Evolutionary conservation across 2,329 filamentous ascomycete species (phyloP).

Genomic region (Pseudopyricularia javanii): DNA sequence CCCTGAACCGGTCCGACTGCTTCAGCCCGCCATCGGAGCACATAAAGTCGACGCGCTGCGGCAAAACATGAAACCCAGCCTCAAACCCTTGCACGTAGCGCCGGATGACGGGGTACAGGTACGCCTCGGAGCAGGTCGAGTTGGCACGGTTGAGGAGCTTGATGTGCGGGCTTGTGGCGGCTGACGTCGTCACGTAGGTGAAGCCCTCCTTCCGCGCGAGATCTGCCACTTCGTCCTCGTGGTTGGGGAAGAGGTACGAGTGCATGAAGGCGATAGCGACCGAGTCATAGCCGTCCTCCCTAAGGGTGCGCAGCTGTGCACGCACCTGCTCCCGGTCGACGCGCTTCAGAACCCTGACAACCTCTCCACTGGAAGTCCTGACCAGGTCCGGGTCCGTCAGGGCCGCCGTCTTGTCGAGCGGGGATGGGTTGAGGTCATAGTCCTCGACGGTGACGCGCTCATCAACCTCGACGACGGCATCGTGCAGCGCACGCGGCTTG

Average conservation of each 20-base stretch:
- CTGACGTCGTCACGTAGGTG: conserved; percentile 67
- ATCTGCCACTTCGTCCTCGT: conserved; percentile 66
- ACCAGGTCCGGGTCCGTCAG: conserved; percentile 42
- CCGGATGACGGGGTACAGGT: conserved; percentile 66
- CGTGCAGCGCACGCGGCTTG: conserved; percentile 6
- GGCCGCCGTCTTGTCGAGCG: not conserved
- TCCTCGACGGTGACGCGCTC: conserved; percentile 9
- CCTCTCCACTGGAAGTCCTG: conserved; percentile 60
- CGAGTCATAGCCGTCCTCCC: conserved; percentile 59
- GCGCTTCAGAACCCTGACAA: conserved; percentile 55
- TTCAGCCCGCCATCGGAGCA: conserved; percentile 69
- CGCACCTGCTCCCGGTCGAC: conserved; percentile 45
- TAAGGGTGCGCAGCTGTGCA: conserved; percentile 52
- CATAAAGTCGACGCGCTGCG: conserved; percentile 88
- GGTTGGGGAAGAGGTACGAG: conserved; percentile 79
- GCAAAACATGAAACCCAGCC: conserved; percentile 55
- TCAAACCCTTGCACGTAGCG: conserved; percentile 67
- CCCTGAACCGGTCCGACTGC: conserved; percentile 72
- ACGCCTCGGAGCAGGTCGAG: conserved; percentile 69
- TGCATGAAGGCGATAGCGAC: conserved; percentile 89
- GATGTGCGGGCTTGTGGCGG: conserved; percentile 83
- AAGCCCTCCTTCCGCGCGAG: conserved; percentile 75
- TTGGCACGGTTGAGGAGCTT: conserved; percentile 66
- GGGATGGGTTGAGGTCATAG: conserved; percentile 3
- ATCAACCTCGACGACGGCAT: conserved; percentile 7